Base-by-base conservation (phyloP, 495 filamentous ascomycete genomes). In the Alectoria sarmentosa region DNA sequence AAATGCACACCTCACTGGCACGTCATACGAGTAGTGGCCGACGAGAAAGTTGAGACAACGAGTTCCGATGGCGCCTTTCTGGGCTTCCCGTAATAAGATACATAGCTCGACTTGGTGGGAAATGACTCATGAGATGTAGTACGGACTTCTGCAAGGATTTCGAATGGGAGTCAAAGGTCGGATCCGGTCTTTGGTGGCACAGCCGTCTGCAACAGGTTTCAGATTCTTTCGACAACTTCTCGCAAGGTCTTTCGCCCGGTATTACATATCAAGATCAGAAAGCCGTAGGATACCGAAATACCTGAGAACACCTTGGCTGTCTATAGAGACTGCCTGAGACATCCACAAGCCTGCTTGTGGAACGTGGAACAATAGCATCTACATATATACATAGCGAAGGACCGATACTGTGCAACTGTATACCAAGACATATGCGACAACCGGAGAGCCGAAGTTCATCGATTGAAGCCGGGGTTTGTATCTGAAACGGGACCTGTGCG, bases 401-500 rank as follows among this genome's bases (percentile, higher is more conserved):
- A 34, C 32, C 49, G 17, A 54, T 55, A 10, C 28, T 34, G 17
- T 34, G 52, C 49, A 54, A 4, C 49, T 54, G 49, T 17, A 54
- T 17, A 28, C 14, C 49, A 7, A 54, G 23, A 19, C 28, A 17
- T 54, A 54, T 54, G 26, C 49, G 49, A 54, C 28, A 54, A 28
- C 49, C 49, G 49, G 49, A 54, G 49, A 54, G 17, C 30, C 52
- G 30, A 55, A 9, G 34, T 21, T 21, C 17, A 15, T 34, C 30
- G 17, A 55, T 55, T 5, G 14, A 21, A 26, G 52, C 15, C 8
- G 17, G 30, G 30, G 30, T 55, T 10, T 23, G 1, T 55, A 55
- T 34, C 52, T 55, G 30, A 55, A 34, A 55, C 52, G 8, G 79
- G 41, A 34, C 30, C 30, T 21, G 17, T 34, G 28, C 28, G 52